Conservation (phyloP, 192 early-diverging fungal species). For the Geranomyces michiganensis region DNA sequence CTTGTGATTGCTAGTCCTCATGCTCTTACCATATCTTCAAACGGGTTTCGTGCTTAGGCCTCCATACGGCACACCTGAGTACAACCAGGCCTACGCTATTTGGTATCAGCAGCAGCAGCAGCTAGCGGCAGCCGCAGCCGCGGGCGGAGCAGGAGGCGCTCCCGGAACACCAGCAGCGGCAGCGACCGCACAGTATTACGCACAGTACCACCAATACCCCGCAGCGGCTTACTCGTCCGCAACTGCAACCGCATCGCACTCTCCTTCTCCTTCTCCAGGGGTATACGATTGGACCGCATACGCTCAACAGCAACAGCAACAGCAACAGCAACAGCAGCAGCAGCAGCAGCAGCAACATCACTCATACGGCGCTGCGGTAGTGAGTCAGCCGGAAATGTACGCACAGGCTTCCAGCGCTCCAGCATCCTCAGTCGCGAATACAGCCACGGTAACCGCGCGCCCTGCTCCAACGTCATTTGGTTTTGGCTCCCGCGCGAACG, state of each 20-base stretch:
- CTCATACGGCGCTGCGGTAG: conserved; percentile 2
- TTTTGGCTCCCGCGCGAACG: neutral
- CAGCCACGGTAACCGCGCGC: neutral
- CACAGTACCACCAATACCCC: neutral
- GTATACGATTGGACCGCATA: neutral
- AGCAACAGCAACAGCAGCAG: neutral
- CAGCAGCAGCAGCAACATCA: conserved; percentile 10
- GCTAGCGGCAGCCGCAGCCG: too few species aligned
- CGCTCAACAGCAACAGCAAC: conserved; percentile 4
- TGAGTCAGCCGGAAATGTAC: neutral
- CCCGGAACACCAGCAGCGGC: too few species aligned
- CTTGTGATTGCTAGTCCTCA: too few species aligned
- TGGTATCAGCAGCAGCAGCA: too few species aligned
- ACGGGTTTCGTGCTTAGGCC: too few species aligned
- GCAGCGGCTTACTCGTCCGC: neutral
- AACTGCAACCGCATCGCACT: neutral
- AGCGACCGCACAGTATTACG: neutral
- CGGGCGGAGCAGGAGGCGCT: too few species aligned
- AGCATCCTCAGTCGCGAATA: neutral
- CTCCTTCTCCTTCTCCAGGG: too few species aligned
- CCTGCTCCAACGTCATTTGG: neutral
- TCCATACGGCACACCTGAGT: too few species aligned
- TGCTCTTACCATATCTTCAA: too few species aligned
- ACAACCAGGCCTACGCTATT: too few species aligned
- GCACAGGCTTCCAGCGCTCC: neutral